A percentile compares a stretch with the other conserved stretches of the same genome.
Conservation (phyloP, 2,329 filamentous ascomycete genomes). For the Dothiorella sarmentorum region DNA sequence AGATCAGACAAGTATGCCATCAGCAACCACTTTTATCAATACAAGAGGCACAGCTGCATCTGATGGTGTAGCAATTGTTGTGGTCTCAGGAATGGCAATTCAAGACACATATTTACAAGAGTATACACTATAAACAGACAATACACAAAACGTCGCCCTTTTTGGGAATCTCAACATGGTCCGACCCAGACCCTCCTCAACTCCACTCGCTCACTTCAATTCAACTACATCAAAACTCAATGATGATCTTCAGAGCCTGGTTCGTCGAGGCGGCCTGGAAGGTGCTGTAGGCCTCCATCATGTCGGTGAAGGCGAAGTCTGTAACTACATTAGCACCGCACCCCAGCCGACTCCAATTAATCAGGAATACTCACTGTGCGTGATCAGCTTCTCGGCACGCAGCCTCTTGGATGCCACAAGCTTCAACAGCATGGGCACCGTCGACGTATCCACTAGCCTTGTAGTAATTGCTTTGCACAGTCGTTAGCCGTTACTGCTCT, state of each 20-base stretch:
- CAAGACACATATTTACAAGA: neutral
- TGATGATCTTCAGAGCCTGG: constrained; percentile 45
- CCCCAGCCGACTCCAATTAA: neutral
- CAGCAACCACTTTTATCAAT: no score
- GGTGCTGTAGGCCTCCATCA: constrained; percentile 44
- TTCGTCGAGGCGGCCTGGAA: constrained; percentile 44
- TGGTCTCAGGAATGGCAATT: neutral
- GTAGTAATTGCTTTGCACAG: constrained; percentile 43
- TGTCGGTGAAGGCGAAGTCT: constrained; percentile 42
- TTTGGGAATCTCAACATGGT: neutral
- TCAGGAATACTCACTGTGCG: constrained; percentile 31
- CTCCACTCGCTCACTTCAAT: neutral
- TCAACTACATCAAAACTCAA: constrained; percentile 29
- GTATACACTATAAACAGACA: no score
- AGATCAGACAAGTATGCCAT: constrained; percentile 67
- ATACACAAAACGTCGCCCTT: neutral
- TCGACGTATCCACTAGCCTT: constrained; percentile 46
- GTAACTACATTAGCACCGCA: neutral
- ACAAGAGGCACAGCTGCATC: no score
- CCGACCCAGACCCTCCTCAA: no score
- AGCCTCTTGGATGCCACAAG: constrained; percentile 43
- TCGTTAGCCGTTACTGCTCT: neutral
- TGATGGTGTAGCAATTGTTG: no score
- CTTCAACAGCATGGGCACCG: constrained; percentile 50
- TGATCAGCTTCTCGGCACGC: constrained; percentile 44